A percentile compares a stretch with the other conserved stretches of the same genome.
phyloP scores from a whole-genome alignment of 2,329 filamentous ascomycete genomes.

The Cladosporium sp. region DNA sequence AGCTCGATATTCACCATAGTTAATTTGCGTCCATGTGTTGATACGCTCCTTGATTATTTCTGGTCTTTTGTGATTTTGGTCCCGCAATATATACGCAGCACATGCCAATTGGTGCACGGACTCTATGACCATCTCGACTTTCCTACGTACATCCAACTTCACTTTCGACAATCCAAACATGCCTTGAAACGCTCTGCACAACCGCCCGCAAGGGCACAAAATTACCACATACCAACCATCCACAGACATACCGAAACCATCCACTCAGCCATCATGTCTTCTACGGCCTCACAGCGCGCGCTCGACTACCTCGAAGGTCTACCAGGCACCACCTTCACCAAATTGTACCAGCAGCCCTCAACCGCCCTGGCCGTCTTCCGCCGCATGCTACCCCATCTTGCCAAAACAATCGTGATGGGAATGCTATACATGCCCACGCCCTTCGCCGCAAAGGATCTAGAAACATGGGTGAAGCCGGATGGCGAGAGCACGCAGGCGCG shows the following conservation, averaged over 20 bases:
- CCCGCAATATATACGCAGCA: neutral
- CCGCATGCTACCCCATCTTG: slow-evolving; percentile 91
- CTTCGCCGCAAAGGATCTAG: slow-evolving; percentile 75
- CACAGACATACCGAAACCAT: neutral
- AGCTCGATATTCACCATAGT: neutral
- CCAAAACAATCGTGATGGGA: slow-evolving; percentile 94
- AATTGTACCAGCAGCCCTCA: slow-evolving; percentile 93
- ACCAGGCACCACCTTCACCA: slow-evolving; percentile 83
- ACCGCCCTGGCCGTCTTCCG: slow-evolving; percentile 94
- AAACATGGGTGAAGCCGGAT: slow-evolving; percentile 77
- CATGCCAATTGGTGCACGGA: neutral
- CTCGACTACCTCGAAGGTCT: slow-evolving; percentile 93
- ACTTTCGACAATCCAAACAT: slow-evolving; percentile 12
- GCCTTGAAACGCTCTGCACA: slow-evolving; percentile 10
- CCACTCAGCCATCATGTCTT: slow-evolving; percentile 35
- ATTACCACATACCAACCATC: neutral
- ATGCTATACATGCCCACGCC: slow-evolving; percentile 87
- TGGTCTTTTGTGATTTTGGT: too few relatives aligned
- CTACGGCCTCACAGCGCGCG: slow-evolving; percentile 58
- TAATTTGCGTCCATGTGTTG: too few relatives aligned
- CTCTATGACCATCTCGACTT: slow-evolving; percentile 4
- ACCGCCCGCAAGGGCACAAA: slow-evolving; percentile 13
- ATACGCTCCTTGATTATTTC: too few relatives aligned
- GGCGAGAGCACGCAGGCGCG: slow-evolving; percentile 54
- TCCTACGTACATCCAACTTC: slow-evolving; percentile 13